Conservation (phyloP, 768 basidiomycete species). For the Sarcodon aspratus region DNA sequence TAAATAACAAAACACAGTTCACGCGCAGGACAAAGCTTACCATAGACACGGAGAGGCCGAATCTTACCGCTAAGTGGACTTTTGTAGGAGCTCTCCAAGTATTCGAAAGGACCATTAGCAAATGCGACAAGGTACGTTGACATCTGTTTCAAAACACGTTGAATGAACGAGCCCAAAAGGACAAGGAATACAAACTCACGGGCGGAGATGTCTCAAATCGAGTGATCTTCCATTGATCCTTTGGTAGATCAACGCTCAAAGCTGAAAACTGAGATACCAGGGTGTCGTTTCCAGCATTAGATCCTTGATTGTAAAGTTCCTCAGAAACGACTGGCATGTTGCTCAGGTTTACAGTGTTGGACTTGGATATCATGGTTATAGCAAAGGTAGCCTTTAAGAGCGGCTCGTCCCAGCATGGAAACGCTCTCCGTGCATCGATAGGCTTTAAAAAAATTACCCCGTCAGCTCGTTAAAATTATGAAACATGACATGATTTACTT, state of each 20-base stretch:
- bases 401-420: conserved; percentile 94
- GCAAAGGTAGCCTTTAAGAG: conserved; percentile 76
- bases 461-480: neutral
- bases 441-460: conserved; percentile 32
- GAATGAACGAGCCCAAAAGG: neutral
- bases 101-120: conserved; percentile 70
- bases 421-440: conserved; percentile 72
- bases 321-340: conserved; percentile 81
- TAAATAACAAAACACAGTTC: conserved; percentile 1
- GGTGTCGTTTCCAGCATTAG: conserved; percentile 4
- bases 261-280: conserved; percentile 27
- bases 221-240: conserved; percentile 66
- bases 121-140: conserved; percentile 85
- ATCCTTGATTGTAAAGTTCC: conserved; percentile 26
- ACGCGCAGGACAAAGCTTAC: conserved; percentile 20
- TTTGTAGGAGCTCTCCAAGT: conserved; percentile 63
- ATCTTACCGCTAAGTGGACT: conserved; percentile 74
- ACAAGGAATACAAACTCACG: conserved; percentile 16
- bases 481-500: conserved; percentile 26
- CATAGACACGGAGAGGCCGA: conserved; percentile 78
- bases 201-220: conserved; percentile 72
- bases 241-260: conserved; percentile 21
- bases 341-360: conserved; percentile 64
- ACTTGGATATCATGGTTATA: conserved; percentile 70
- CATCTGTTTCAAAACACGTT: conserved; percentile 32